Evolutionary conservation across 148 eudicot genomes (phyloP).

Genomic region (Heliamphora exappendiculata): DNA sequence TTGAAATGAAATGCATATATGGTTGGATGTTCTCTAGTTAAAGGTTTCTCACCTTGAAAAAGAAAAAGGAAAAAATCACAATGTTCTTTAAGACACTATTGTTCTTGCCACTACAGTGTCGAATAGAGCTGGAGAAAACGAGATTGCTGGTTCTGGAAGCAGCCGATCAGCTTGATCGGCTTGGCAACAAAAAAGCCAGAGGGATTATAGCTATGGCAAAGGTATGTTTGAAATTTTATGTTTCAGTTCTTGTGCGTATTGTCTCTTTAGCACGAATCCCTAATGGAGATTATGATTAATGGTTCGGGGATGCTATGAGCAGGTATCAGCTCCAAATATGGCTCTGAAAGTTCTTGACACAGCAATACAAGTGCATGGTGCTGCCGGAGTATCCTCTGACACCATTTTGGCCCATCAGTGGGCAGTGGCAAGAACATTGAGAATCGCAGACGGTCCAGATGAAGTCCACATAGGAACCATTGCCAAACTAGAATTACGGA

Average conservation of each 20-base stretch:
- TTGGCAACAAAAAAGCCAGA: slow-evolving; percentile 89
- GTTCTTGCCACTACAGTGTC: slow-evolving; percentile 50
- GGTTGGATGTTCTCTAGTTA: not conserved
- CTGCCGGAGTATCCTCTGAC: slow-evolving; percentile 83
- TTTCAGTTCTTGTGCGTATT: not conserved
- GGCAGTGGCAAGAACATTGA: slow-evolving; percentile 89
- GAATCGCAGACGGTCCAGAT: slow-evolving; percentile 99
- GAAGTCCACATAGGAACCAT: slow-evolving; percentile 95
- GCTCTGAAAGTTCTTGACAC: slow-evolving; percentile 83
- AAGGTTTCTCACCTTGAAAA: not conserved
- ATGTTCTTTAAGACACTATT: not conserved
- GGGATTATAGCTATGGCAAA: slow-evolving; percentile 95
- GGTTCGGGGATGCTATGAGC: not conserved
- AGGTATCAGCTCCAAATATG: slow-evolving; percentile 98
- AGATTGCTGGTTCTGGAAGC: slow-evolving; percentile 90
- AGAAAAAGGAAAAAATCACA: not conserved
- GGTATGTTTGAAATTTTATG: slow-evolving; percentile 35
- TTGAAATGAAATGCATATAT: not conserved
- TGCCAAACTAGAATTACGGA: slow-evolving; percentile 64
- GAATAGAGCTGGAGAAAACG: slow-evolving; percentile 75
- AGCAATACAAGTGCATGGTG: slow-evolving; percentile 99
- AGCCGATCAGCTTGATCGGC: slow-evolving; percentile 91
- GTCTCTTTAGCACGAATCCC: not conserved
- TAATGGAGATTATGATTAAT: not conserved
- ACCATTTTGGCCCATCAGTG: slow-evolving; percentile 77